Percentiles rank a stretch among this genome's conserved stretches.
These are phyloP conservation scores for Lophiostoma macrostomum DNA, from an alignment of 495 filamentous ascomycete genomes.

Conservation along the genomic window DNA sequence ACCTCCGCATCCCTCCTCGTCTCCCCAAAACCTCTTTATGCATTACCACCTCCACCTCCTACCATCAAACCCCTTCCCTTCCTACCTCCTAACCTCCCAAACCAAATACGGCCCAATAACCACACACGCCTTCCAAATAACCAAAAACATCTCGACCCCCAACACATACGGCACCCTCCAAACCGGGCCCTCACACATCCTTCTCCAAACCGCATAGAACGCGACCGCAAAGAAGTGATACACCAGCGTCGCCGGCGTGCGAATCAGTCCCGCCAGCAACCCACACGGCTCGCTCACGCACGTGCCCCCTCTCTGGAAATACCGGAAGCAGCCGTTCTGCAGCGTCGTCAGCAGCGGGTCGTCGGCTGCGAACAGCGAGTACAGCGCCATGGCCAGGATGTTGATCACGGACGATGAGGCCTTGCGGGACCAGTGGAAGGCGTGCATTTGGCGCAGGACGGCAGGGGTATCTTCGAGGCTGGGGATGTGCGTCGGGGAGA, in stretches of 20 bases:
- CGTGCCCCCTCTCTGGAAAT: conserved; percentile 75
- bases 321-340: conserved; percentile 87
- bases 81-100: conserved; percentile 29
- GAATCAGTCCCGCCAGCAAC: conserved; percentile 78
- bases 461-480: conserved; percentile 61
- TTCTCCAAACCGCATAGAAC: conserved; percentile 79
- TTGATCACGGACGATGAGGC: conserved; percentile 81
- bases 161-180: conserved; percentile 21
- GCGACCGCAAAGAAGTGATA: conserved; percentile 95
- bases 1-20: no score
- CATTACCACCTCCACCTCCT: background rate
- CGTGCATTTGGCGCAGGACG: conserved; percentile 65
- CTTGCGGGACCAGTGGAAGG: conserved; percentile 89
- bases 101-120: conserved; percentile 37
- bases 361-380: conserved; percentile 84
- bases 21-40: background rate
- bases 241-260: conserved; percentile 73
- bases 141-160: conserved; percentile 17
- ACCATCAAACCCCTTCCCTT: background rate
- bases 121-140: conserved; percentile 31
- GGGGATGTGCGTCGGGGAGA: conserved; percentile 64
- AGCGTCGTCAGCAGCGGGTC: conserved; percentile 71
- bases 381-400: conserved; percentile 89
- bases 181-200: background rate
- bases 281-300: conserved; percentile 74